Percentiles rank a stretch among this genome's conserved stretches.
These are phyloP conservation scores for rapeseed (Brassica napus) DNA, from an alignment of 345 rosid species.

Conservation along the genomic window DNA sequence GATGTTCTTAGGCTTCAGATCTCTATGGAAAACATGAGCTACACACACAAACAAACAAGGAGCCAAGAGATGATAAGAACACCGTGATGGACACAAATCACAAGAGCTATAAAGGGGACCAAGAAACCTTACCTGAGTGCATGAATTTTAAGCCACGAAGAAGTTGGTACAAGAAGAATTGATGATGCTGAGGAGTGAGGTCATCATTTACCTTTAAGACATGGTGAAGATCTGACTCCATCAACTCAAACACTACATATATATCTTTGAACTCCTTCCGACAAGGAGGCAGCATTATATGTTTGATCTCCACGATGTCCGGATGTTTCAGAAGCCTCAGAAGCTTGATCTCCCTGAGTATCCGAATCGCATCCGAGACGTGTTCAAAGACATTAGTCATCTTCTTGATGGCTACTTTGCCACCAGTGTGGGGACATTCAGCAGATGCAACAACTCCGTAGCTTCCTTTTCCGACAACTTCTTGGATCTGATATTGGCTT, in stretches of 20 bases:
- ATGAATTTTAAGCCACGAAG: conserved; percentile 91
- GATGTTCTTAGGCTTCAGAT: conserved; percentile 92
- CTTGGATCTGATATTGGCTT: conserved; percentile 87
- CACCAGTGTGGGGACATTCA: conserved; percentile 85
- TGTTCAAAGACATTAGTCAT: conserved; percentile 91
- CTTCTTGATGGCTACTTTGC: conserved; percentile 94
- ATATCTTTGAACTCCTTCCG: conserved; percentile 91
- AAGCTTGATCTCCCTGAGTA: conserved; percentile 93
- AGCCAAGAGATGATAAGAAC: conserved; percentile 4
- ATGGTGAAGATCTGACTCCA: conserved; percentile 97
- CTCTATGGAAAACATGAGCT: conserved; percentile 96
- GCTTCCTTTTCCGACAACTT: conserved; percentile 96
- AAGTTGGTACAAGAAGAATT: conserved; percentile 97
- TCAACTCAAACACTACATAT: conserved; percentile 92
- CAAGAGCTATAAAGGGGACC: conserved; percentile 11
- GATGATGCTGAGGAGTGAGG: conserved; percentile 90
- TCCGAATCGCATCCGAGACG: conserved; percentile 89
- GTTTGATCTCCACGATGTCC: conserved; percentile 88
- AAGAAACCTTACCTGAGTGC: conserved; percentile 72
- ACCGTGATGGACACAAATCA: background rate
- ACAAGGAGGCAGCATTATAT: conserved; percentile 97
- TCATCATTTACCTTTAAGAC: conserved; percentile 87
- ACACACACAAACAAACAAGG: conserved; percentile 7
- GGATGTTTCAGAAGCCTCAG: conserved; percentile 82
- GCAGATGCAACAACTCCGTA: conserved; percentile 98